phyloP scores from a whole-genome alignment of 257 asterid genomes.

The Solanum virginianum region DNA sequence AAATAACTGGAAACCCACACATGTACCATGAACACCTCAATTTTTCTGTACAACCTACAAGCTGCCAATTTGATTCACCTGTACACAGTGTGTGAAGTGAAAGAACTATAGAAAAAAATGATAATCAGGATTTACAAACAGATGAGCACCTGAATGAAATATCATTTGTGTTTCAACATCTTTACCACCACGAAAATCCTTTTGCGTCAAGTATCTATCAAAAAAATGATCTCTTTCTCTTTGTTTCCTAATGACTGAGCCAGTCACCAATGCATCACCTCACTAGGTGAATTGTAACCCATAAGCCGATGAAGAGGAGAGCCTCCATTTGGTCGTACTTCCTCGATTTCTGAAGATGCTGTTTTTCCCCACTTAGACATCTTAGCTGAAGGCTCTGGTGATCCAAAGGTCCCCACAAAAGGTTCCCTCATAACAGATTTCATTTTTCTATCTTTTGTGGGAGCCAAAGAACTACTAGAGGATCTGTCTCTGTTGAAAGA shows the following conservation, averaged over 20 bases:
- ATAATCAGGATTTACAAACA: not conserved
- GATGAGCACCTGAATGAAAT: not conserved
- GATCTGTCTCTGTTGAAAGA: constrained; percentile 18
- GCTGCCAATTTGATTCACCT: not conserved
- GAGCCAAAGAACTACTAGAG: constrained; percentile 12
- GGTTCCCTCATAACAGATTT: constrained; percentile 23
- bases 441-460: constrained; percentile 39
- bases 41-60: not conserved
- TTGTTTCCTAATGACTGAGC: not conserved
- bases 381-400: constrained; percentile 29
- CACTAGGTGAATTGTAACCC: constrained; percentile 73
- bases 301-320: constrained; percentile 75
- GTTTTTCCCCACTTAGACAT: constrained; percentile 14
- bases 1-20: not conserved
- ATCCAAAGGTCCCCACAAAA: constrained; percentile 1
- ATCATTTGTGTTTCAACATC: not conserved
- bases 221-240: not conserved
- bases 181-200: not conserved
- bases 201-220: not conserved
- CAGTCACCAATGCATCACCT: constrained; percentile 20
- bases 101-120: not conserved
- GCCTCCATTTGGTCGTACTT: constrained; percentile 20
- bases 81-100: not conserved
- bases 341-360: constrained; percentile 40
- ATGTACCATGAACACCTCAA: not conserved